phyloP scores from a whole-genome alignment of 192 early-diverging fungal genomes.

The Phycomyces blakesleeanus region DNA sequence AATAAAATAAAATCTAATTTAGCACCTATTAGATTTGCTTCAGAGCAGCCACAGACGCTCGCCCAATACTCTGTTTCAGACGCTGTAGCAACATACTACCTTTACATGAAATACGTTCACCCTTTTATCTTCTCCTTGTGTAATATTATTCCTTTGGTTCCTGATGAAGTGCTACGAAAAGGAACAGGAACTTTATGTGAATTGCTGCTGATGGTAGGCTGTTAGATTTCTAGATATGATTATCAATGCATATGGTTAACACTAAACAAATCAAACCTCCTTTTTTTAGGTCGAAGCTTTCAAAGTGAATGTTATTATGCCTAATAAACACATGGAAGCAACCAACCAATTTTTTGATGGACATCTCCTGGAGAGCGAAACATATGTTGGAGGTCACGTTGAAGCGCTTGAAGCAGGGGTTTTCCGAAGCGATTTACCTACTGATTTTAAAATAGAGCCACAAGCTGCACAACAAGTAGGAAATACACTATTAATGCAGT shows the following conservation, averaged over 20 bases:
- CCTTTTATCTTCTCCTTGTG: constrained; percentile 99
- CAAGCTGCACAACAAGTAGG: constrained; percentile 66
- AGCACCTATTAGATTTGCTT: constrained; percentile 61
- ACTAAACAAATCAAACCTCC: not conserved
- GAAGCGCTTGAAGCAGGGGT: constrained; percentile 99
- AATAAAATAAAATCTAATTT: constrained; percentile 6
- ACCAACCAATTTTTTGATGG: constrained; percentile 80
- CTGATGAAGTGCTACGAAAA: constrained; percentile 94
- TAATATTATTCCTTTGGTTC: constrained; percentile 96
- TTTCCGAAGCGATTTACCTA: constrained; percentile 89
- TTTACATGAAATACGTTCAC: constrained; percentile 99
- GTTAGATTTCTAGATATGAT: not conserved
- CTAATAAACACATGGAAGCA: constrained; percentile 91
- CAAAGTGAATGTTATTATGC: constrained; percentile 87
- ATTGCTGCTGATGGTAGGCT: constrained; percentile 85
- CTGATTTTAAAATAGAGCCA: constrained; percentile 76
- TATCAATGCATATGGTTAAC: not conserved
- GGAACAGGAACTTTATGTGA: constrained; percentile 97
- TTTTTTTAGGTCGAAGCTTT: constrained; percentile 77
- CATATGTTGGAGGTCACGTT: constrained; percentile 98
- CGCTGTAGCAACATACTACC: constrained; percentile 97
- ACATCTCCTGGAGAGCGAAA: constrained; percentile 88
- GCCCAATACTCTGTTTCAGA: constrained; percentile 99
- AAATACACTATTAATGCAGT: constrained; percentile 1
- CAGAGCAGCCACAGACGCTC: constrained; percentile 86